These are phyloP conservation scores for Allium fistulosum DNA, from an alignment of 106 monocot genomes.

Conservation along the genomic window DNA sequence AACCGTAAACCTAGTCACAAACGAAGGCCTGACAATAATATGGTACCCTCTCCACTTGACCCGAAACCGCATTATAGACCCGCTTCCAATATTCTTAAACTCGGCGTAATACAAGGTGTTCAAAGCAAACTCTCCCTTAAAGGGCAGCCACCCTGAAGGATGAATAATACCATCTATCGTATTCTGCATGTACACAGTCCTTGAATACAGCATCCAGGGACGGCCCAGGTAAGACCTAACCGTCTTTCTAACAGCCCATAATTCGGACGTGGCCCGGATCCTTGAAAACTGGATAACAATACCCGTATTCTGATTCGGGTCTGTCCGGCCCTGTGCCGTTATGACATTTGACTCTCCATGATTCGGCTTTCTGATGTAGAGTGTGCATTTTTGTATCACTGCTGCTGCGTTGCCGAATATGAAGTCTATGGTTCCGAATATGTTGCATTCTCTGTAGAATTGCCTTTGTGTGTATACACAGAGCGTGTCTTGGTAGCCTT, in stretches of 20 bases:
- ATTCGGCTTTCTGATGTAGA: conserved; percentile 32
- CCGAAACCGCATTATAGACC: conserved; percentile 24
- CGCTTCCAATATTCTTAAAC: conserved; percentile 57
- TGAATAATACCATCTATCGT: conserved; percentile 44
- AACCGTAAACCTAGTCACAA: conserved; percentile 39
- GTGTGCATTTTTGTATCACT: conserved; percentile 62
- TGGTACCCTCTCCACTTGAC: conserved; percentile 74
- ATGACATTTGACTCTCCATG: conserved; percentile 55
- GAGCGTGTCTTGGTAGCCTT: conserved; percentile 81
- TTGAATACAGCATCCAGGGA: conserved; percentile 69
- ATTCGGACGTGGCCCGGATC: conserved; percentile 27
- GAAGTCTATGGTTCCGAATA: conserved; percentile 83
- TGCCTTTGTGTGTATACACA: conserved; percentile 61
- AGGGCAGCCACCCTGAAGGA: conserved; percentile 52
- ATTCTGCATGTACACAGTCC: conserved; percentile 45
- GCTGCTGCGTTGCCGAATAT: conserved; percentile 85
- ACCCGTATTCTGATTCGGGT: conserved; percentile 73
- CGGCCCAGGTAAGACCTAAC: conserved; percentile 64
- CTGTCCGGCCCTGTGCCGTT: conserved; percentile 69
- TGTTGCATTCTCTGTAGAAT: conserved; percentile 78
- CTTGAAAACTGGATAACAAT: conserved; percentile 59
- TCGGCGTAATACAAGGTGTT: conserved; percentile 63
- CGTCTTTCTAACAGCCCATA: conserved; percentile 10
- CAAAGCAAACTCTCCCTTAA: conserved; percentile 26
- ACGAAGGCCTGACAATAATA: conserved; percentile 24